A percentile compares a stretch with the other conserved stretches of the same genome.
These are phyloP conservation scores for Neofusicoccum laricinum DNA, from an alignment of 2,329 filamentous ascomycete species.

Conservation along the genomic window DNA sequence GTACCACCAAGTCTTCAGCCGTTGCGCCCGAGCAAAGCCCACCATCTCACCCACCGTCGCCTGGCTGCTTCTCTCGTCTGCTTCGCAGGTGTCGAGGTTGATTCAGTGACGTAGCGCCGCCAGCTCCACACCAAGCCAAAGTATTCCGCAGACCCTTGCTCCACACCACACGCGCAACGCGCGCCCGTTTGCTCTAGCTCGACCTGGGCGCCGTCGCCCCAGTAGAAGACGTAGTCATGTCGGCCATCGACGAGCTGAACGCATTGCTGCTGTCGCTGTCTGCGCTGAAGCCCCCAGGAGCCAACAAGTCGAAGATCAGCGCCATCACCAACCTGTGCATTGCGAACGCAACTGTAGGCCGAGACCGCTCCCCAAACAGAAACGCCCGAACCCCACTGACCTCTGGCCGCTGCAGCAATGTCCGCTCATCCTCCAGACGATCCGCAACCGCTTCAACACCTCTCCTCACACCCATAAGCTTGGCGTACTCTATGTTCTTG, in stretches of 20 bases:
- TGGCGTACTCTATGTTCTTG: slow-evolving; percentile 99
- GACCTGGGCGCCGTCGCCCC: slow-evolving; percentile 9
- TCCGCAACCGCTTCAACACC: slow-evolving; percentile 97
- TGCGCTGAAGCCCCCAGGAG: slow-evolving; percentile 84
- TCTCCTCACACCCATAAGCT: slow-evolving; percentile 93
- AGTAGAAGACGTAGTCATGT: slow-evolving; percentile 40
- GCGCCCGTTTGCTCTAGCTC: slow-evolving; percentile 7
- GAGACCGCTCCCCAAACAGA: slow-evolving; percentile 57
- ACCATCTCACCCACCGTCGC: slow-evolving; percentile 2
- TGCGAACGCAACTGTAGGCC: slow-evolving; percentile 28
- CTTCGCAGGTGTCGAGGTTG: slow-evolving; percentile 12
- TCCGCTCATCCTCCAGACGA: slow-evolving; percentile 90
- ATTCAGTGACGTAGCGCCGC: slow-evolving; percentile 17
- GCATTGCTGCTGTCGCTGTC: slow-evolving; percentile 88
- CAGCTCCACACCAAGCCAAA: slow-evolving; percentile 1
- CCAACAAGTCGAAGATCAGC: slow-evolving; percentile 88
- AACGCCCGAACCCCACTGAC: slow-evolving; percentile 57
- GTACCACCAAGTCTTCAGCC: slow-evolving; percentile 14
- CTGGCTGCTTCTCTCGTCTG: slow-evolving; percentile 7
- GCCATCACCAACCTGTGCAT: slow-evolving; percentile 85
- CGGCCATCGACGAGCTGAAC: slow-evolving; percentile 88
- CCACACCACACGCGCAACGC: background rate
- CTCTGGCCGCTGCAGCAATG: slow-evolving; percentile 65
- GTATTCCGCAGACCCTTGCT: slow-evolving; percentile 12
- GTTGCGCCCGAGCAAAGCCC: slow-evolving; percentile 6